Evolutionary conservation across 2,329 filamentous ascomycete genomes (phyloP), one percentile per base, ranked within the genome.

Genomic region (Nigrospora osmanthi): DNA sequence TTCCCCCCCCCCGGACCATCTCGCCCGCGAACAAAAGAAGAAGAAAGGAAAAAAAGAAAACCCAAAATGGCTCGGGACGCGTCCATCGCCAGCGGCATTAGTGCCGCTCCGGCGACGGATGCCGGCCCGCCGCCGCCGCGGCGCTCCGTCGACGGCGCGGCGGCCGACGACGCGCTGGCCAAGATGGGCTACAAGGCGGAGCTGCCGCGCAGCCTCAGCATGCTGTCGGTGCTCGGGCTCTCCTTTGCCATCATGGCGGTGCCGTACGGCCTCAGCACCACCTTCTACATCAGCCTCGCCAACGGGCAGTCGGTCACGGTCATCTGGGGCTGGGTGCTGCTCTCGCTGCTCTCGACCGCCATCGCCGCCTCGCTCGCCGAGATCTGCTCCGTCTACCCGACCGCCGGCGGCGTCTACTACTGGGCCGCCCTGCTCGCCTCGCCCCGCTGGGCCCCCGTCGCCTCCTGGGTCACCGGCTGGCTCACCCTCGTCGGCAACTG

Each of bases 221-320:
- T 86, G 54, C 47, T 86, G 55, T 83, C 78, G 56, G 78, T 87
- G 28, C 67, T 87, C 38, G 83, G 83, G 42, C 54, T 67, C 51
- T 85, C 81, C 38, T 87, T 87, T 58, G 83, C 83, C 42, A 87
- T 88, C 61, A 87, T 87, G 81, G 83, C 83, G 11, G 81, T 81
- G 11, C 81, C 81, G 1, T 85, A 81, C 52, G 83, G 83, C 33
- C 69, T 86, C 34, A 78, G 72, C 30, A 86, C 83, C 14, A 87
- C 83, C 2, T 69, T 87, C 49, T 81, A 78, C 63, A 83, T 85
- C 58, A 80, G 79, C 17, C 70, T 87, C 28, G 75, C 75, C 15
- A 81, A 87, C 60, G 84, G 84, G 17, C 80, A 85, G 59, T 73
- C 73, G 37, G 83, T 87, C 14, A 85, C 81, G 19, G 73, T 87